phyloP scores from a whole-genome alignment of 352 stramenopile genomes.

The Phytophthora constricta region DNA sequence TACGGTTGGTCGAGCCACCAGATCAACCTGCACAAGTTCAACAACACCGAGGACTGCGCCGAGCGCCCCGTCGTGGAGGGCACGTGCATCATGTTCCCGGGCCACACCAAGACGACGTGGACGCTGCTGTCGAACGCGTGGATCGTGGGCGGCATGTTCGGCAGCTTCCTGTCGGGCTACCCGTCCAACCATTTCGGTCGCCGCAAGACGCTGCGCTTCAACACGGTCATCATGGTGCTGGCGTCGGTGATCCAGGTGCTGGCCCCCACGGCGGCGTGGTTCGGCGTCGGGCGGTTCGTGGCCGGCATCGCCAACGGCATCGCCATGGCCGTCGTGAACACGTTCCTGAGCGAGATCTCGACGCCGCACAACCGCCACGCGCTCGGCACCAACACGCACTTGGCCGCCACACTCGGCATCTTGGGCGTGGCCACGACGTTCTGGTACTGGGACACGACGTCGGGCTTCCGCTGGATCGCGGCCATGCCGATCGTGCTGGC shows the following conservation, averaged over 20 bases:
- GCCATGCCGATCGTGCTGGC: conserved; percentile 41
- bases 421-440: conserved; percentile 49
- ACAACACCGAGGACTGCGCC: conserved; percentile 48
- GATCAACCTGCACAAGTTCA: conserved; percentile 58
- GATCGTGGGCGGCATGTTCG: conserved; percentile 64
- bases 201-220: conserved; percentile 38
- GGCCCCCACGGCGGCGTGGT: conserved; percentile 23
- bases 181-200: conserved; percentile 55
- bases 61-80: conserved; percentile 41
- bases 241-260: conserved; percentile 36
- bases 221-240: conserved; percentile 43
- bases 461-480: conserved; percentile 58
- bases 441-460: conserved; percentile 49
- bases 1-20: conserved; percentile 62
- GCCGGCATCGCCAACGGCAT: conserved; percentile 46
- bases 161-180: conserved; percentile 40
- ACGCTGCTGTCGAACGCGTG: conserved; percentile 56
- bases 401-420: conserved; percentile 47
- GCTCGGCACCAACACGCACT: conserved; percentile 46
- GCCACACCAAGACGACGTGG: conserved; percentile 56
- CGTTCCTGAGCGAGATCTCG: conserved; percentile 52
- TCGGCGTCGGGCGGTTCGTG: conserved; percentile 42
- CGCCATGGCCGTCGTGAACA: conserved; percentile 40
- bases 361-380: conserved; percentile 44
- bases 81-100: conserved; percentile 68